Conservation (phyloP, 2,329 filamentous ascomycete genomes). For the Clarireedia monteithiana region DNA sequence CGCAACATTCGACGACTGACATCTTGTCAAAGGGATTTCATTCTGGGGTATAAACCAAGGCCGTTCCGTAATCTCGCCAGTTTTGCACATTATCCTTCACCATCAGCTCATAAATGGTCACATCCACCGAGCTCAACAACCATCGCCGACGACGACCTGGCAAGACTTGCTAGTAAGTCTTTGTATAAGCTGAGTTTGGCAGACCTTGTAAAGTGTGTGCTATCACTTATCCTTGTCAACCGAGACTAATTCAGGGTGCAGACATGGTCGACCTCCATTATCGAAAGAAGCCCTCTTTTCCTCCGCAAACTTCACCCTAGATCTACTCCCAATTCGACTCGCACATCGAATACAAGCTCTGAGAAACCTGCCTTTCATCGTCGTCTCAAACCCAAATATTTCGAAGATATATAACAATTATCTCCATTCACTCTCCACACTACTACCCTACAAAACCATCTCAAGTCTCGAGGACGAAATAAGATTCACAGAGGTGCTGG, state of each 20-base stretch:
- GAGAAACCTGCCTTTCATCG: conserved; percentile 91
- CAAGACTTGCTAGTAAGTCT: conserved; percentile 66
- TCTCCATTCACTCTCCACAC: conserved; percentile 80
- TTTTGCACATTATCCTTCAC: conserved; percentile 22
- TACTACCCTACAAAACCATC: conserved; percentile 72
- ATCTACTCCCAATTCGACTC: conserved; percentile 82
- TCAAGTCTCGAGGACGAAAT: conserved; percentile 79
- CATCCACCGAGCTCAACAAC: conserved; percentile 39
- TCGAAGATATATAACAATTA: conserved; percentile 95
- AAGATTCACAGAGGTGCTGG: conserved; percentile 83
- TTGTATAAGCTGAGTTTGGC: conserved; percentile 77
- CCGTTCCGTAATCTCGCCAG: conserved; percentile 1
- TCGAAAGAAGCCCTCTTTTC: conserved; percentile 72
- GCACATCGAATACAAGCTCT: conserved; percentile 91
- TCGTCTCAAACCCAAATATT: conserved; percentile 95
- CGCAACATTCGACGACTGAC: too few species aligned
- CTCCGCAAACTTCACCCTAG: conserved; percentile 93
- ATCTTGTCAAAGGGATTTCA: too few species aligned
- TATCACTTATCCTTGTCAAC: background rate
- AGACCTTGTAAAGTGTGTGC: conserved; percentile 73
- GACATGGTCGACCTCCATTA: conserved; percentile 75
- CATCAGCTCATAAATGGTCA: conserved; percentile 31
- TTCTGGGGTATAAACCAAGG: background rate
- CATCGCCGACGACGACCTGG: conserved; percentile 68
- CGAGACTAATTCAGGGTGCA: conserved; percentile 25